Evolutionary conservation across 306 rosid species (phyloP).

Genomic region (Inga oerstediana): DNA sequence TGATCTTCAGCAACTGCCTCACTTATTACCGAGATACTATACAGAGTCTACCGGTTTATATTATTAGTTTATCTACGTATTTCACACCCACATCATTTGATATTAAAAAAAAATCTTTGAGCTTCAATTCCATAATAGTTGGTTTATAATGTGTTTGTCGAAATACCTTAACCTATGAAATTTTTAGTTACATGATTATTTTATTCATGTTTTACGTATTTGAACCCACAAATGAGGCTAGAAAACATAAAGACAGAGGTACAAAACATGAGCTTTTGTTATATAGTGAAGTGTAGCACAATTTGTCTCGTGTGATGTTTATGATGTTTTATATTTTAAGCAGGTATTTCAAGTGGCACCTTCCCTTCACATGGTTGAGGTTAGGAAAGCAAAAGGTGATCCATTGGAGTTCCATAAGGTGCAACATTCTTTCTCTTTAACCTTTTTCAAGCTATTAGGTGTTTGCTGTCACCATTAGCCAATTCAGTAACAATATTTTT

Average conservation of each 20-base stretch:
- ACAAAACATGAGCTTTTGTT: neutral
- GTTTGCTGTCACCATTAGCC: neutral
- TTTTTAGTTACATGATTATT: too few species aligned
- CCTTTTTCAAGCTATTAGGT: neutral
- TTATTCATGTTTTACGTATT: neutral
- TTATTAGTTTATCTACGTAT: too few species aligned
- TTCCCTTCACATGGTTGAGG: conserved; percentile 96
- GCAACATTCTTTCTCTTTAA: conserved; percentile 24
- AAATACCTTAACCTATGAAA: too few species aligned
- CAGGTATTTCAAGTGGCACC: conserved; percentile 98
- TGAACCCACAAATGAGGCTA: conserved; percentile 72
- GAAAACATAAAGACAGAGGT: conserved; percentile 80
- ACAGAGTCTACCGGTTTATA: too few species aligned
- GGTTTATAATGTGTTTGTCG: too few species aligned
- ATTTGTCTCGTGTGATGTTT: conserved; percentile 2
- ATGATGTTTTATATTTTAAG: conserved; percentile 1
- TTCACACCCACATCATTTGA: too few species aligned
- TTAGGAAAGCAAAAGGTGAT: conserved; percentile 96
- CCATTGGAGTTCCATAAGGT: conserved; percentile 96
- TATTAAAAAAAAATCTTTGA: too few species aligned
- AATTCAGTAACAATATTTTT: neutral
- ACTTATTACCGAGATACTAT: too few species aligned
- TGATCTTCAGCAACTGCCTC: too few species aligned
- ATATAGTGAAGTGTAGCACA: neutral
- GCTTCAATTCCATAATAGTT: too few species aligned